Conservation (phyloP, 75 land plant species). For the Ceratopteris richardii region DNA sequence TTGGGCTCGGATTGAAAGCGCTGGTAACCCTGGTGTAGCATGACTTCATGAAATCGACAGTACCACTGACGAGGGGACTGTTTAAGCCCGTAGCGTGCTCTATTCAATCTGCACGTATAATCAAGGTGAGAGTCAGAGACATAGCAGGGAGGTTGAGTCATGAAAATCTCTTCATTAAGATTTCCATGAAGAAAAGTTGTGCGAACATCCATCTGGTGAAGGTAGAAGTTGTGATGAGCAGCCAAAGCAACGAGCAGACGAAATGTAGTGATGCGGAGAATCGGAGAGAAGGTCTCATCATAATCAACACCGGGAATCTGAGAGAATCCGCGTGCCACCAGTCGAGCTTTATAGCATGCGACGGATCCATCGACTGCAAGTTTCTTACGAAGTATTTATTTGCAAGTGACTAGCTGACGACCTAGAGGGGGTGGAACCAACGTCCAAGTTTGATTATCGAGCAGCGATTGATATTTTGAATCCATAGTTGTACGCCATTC, state of each 20-base stretch:
- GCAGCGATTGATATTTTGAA: conserved; percentile 10
- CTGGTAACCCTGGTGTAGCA: background rate
- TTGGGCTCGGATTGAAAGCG: background rate
- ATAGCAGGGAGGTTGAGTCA: too few species aligned
- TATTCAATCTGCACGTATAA: too few species aligned
- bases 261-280: too few species aligned
- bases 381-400: conserved; percentile 9
- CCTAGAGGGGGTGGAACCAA: background rate
- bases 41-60: too few species aligned
- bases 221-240: too few species aligned
- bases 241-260: too few species aligned
- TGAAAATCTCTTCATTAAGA: too few species aligned
- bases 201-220: too few species aligned
- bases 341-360: conserved; percentile 5
- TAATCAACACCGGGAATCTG: conserved; percentile 8
- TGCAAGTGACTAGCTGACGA: conserved; percentile 2
- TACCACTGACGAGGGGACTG: too few species aligned
- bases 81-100: conserved; percentile 9
- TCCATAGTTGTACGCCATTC: conserved; percentile 14
- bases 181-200: too few species aligned
- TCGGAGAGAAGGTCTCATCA: conserved; percentile 5
- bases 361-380: conserved; percentile 4
- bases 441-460: background rate
- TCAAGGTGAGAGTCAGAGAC: too few species aligned
- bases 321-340: conserved; percentile 9